Evolutionary conservation across 371 early-diverging fungal genomes (phyloP).

Genomic region (Batrachochytrium dendrobatidis): DNA sequence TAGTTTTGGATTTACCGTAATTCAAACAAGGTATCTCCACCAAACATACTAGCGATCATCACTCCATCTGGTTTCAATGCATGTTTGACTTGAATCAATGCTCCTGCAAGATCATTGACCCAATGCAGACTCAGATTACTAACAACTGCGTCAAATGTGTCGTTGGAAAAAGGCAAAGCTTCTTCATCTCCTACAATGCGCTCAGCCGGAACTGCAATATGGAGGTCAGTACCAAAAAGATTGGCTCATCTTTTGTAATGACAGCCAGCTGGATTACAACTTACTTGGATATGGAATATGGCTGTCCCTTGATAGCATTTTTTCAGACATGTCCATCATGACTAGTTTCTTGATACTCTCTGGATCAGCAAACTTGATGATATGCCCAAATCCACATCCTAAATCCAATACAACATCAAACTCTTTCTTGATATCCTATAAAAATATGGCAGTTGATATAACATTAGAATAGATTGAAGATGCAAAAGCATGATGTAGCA

Average conservation of each 20-base stretch:
- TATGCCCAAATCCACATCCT: constrained; percentile 84
- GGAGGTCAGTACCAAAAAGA: background rate
- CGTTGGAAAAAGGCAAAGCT: constrained; percentile 61
- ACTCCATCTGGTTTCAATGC: constrained; percentile 85
- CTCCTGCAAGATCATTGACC: constrained; percentile 91
- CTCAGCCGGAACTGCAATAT: constrained; percentile 62
- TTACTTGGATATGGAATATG: constrained; percentile 49
- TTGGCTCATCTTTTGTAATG: constrained; percentile 33
- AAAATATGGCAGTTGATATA: background rate
- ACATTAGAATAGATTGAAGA: background rate
- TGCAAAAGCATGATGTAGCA: background rate
- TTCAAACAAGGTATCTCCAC: constrained; percentile 92
- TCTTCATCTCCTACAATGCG: constrained; percentile 82
- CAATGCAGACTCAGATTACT: constrained; percentile 86
- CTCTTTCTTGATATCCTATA: constrained; percentile 75
- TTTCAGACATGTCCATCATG: constrained; percentile 81
- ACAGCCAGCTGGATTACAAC: background rate
- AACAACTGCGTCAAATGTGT: constrained; percentile 79
- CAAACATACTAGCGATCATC: constrained; percentile 87
- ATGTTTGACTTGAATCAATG: constrained; percentile 73
- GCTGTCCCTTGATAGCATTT: constrained; percentile 55
- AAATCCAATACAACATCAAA: constrained; percentile 81
- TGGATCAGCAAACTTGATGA: constrained; percentile 69
- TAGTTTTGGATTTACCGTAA: constrained; percentile 34
- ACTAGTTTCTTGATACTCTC: constrained; percentile 74